A percentile compares a stretch with the other conserved stretches of the same genome.
Conservation (phyloP, 2,329 filamentous ascomycete genomes). For the Calonectria crousiana region DNA sequence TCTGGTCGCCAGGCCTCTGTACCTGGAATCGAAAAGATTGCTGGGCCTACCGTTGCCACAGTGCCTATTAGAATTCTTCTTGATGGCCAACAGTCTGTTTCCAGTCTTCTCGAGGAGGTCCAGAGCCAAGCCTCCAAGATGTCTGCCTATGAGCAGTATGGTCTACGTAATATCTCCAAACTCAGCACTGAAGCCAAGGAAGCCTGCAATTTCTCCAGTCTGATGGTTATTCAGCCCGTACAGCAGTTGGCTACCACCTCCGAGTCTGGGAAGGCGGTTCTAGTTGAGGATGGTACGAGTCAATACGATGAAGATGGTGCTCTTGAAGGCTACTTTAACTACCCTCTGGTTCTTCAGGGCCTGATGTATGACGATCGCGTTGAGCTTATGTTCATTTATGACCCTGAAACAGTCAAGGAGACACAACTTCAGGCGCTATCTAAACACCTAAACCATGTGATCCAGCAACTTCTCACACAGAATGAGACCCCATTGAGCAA, state of each 20-base stretch:
- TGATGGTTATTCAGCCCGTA: slow-evolving; percentile 44
- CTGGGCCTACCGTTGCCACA: slow-evolving; percentile 48
- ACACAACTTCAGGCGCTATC: background rate
- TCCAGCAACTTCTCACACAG: background rate
- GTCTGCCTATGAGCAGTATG: slow-evolving; percentile 27
- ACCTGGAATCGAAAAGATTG: slow-evolving; percentile 32
- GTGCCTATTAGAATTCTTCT: slow-evolving; percentile 36
- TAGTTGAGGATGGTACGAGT: slow-evolving; percentile 1
- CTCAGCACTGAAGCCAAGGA: slow-evolving; percentile 19
- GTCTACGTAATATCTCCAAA: slow-evolving; percentile 34
- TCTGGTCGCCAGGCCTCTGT: slow-evolving; percentile 29
- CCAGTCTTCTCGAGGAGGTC: slow-evolving; percentile 49
- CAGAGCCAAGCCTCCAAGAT: slow-evolving; percentile 31
- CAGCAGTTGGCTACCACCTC: background rate
- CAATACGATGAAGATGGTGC: slow-evolving; percentile 3
- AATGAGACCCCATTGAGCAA: background rate
- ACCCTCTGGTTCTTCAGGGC: background rate
- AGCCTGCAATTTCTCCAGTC: slow-evolving; percentile 43
- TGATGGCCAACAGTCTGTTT: slow-evolving; percentile 42
- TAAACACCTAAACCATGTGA: background rate
- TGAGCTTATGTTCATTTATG: slow-evolving; percentile 6
- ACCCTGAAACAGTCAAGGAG: background rate
- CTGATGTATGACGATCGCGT: slow-evolving; percentile 3
- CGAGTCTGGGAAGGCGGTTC: background rate
- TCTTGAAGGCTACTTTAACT: slow-evolving; percentile 5